Evolutionary conservation across 164 flowering plant genomes (phyloP).

Genomic region (Aristolochia fimbriata): DNA sequence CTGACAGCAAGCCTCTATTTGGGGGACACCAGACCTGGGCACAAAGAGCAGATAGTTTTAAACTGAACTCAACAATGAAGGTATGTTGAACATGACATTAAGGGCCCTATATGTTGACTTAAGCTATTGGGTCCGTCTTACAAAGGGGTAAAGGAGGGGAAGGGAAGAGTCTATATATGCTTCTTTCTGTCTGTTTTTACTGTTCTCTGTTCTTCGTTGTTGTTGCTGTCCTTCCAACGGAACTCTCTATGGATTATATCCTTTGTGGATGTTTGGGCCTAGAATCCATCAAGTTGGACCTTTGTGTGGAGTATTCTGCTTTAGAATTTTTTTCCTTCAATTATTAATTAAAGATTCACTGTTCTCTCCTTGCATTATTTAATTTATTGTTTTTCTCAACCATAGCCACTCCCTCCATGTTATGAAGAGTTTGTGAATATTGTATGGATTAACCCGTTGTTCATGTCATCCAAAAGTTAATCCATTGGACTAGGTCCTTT

Average conservation of each 20-base stretch:
- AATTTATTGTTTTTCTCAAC: too few relatives aligned
- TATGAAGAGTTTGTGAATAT: too few relatives aligned
- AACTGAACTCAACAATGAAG: conserved; percentile 69
- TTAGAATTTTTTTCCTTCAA: background rate
- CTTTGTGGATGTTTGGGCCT: background rate
- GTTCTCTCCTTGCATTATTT: too few relatives aligned
- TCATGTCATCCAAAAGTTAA: background rate
- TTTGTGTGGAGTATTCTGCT: background rate
- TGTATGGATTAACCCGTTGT: too few relatives aligned
- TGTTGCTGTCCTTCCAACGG: background rate
- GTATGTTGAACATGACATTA: conserved; percentile 19
- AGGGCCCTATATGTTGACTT: background rate
- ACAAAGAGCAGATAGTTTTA: conserved; percentile 73
- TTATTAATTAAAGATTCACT: too few relatives aligned
- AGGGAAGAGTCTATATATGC: background rate
- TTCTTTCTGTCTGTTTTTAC: conserved; percentile 1
- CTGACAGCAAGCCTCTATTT: conserved; percentile 52
- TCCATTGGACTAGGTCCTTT: background rate
- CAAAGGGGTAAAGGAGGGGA: too few relatives aligned
- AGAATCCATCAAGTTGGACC: background rate
- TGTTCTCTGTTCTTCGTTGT: background rate
- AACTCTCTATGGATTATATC: background rate
- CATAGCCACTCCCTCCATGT: too few relatives aligned
- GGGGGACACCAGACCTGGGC: conserved; percentile 85
- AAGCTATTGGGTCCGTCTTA: too few relatives aligned